Conservation (phyloP, 139 green algal genomes). For the Tetratostichococcus sp. region DNA sequence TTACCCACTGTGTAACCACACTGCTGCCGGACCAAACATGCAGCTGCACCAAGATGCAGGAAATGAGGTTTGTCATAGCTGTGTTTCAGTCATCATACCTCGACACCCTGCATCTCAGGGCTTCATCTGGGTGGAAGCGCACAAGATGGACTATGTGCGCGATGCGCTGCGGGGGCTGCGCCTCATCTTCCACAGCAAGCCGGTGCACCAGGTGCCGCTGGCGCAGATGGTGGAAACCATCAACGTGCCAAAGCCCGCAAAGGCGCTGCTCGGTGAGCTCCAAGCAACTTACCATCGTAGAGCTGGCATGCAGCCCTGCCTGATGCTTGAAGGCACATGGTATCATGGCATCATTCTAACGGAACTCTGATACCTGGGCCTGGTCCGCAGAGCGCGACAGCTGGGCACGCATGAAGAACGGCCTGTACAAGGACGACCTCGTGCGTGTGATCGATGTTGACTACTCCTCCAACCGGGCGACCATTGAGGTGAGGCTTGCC, state of each 20-base stretch:
- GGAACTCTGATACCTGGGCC: no score
- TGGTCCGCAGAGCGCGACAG: conserved; percentile 38
- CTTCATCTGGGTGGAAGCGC: conserved; percentile 93
- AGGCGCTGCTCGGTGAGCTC: neutral
- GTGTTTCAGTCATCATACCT: neutral
- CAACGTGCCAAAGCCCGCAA: conserved; percentile 30
- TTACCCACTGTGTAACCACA: no score
- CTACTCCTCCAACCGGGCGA: conserved; percentile 32
- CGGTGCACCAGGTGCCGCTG: conserved; percentile 72
- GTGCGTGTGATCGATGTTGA: conserved; percentile 86
- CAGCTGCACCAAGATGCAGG: no score
- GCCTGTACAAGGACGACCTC: conserved; percentile 92
- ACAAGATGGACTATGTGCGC: conserved; percentile 84
- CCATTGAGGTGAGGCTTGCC: conserved; percentile 24
- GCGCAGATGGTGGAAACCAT: conserved; percentile 90
- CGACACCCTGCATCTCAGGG: no score
- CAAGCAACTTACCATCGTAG: no score
- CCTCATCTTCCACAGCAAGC: conserved; percentile 68
- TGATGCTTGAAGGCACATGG: no score
- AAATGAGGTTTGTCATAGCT: neutral
- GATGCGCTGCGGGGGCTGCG: conserved; percentile 82
- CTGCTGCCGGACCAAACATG: no score
- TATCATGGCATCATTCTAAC: no score
- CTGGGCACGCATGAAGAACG: conserved; percentile 80
- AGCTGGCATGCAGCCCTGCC: no score